Base-by-base conservation (phyloP, 2,329 filamentous ascomycete species). In the Alternaria viburni region DNA sequence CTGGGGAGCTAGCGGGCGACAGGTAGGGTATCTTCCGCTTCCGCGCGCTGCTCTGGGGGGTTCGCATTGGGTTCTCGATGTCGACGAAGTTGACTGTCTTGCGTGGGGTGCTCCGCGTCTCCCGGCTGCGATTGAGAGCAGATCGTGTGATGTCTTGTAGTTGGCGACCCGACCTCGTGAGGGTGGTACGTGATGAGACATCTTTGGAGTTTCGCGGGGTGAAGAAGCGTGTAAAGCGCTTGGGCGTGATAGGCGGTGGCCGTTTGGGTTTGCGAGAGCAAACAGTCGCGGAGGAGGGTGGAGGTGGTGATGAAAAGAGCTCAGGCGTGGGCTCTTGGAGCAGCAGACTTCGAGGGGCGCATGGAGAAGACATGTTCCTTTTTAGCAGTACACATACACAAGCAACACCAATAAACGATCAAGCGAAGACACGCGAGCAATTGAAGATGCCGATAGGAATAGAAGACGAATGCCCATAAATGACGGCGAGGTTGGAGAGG, bases 211-310 rank as follows among this genome's bases (percentile, higher is more conserved):
- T 72, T 50, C 82, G 77, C 11, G 83, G 84, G 12, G 83, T 84
- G 74, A 86, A 86, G 75, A 86, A 86, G 64, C 82, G 81, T 51
- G 74, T 84, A 75, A 86, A 85, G 61, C 84, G 80, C 69, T 83
- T 84, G 7, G 84, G 84, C 1, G 84, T 86, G 66, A 86, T 83
- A 26, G 83, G 83, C 6, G 84, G 83, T 30, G 82, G 81, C 62
- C 80, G 82, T 66, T 77, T 83, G 41, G 77, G 79, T 69, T 84
- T 85, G 52, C 74, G 68, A 46, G 70, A 74, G 28, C 70, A 71
- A 32, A 66, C 62, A 23, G 69, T 70, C 26, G 76, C 66, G 30
- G 74, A 46, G 26, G 80, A 65, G 46, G 70, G 64, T 65, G 75
- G 75, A 47, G 80, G 78, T 57, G 81, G 79, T 51, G 80, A 81